A percentile compares a stretch with the other conserved stretches of the same genome.
Conservation (phyloP, 306 rosid species). For the Betula pendula region DNA sequence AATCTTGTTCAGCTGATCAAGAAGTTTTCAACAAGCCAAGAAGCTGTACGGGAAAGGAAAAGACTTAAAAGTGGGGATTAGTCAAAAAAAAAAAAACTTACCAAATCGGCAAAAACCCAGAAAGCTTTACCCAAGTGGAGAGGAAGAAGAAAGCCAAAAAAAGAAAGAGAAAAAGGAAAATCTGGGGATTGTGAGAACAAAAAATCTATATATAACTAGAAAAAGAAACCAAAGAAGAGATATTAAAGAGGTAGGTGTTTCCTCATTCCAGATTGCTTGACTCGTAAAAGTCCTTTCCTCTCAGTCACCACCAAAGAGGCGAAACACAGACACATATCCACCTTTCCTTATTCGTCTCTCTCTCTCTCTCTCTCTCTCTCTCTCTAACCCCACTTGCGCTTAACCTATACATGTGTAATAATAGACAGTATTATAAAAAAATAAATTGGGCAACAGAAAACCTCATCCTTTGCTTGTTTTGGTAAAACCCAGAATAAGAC, state of each 20-base stretch:
- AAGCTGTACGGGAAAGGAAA: constrained; percentile 25
- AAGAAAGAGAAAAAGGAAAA: not conserved
- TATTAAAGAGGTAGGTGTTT: not conserved
- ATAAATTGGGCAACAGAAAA: constrained; percentile 2
- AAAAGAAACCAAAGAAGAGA: constrained; percentile 2
- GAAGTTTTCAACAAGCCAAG: not conserved
- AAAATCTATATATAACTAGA: too few relatives aligned
- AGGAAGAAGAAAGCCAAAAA: constrained; percentile 7
- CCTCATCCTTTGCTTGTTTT: constrained; percentile 51
- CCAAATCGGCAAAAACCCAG: constrained; percentile 17
- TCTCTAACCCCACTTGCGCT: constrained; percentile 30
- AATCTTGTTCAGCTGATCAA: not conserved
- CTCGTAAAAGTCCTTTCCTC: not conserved
- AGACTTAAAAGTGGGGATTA: not conserved
- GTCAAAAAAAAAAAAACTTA: not conserved
- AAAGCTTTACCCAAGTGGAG: not conserved
- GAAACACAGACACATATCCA: constrained; percentile 2
- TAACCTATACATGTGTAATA: too few relatives aligned
- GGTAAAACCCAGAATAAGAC: constrained; percentile 34
- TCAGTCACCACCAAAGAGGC: constrained; percentile 2
- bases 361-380: constrained; percentile 9
- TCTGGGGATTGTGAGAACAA: not conserved
- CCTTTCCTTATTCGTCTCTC: constrained; percentile 38
- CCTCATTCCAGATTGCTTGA: not conserved
- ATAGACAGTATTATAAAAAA: not conserved